phyloP scores from a whole-genome alignment of 2,329 filamentous ascomycete species.

The Teratosphaeria zuluensis region DNA sequence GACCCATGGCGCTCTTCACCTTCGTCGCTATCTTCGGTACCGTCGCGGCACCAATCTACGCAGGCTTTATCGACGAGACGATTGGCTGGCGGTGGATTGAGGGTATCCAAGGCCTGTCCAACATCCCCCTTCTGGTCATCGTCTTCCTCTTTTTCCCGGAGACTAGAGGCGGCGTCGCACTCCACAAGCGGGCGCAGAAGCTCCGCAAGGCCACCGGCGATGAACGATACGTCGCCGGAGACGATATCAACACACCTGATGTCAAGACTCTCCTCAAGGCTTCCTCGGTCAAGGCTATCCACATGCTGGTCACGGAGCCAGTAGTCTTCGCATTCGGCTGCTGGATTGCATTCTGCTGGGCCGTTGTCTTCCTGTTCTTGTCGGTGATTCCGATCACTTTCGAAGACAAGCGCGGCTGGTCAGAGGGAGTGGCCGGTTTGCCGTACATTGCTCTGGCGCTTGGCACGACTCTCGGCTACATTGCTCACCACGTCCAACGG shows the following conservation, averaged over 20 bases:
- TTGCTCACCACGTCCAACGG: slow-evolving; percentile 42
- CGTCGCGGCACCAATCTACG: slow-evolving; percentile 44
- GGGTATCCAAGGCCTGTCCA: slow-evolving; percentile 43
- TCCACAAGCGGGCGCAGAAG: slow-evolving; percentile 40
- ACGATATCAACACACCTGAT: slow-evolving; percentile 42
- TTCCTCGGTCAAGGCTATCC: slow-evolving; percentile 42
- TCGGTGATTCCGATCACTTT: slow-evolving; percentile 44
- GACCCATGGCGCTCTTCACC: slow-evolving; percentile 40
- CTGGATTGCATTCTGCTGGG: slow-evolving; percentile 46
- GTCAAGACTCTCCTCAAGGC: slow-evolving; percentile 38
- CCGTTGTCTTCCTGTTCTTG: slow-evolving; percentile 45
- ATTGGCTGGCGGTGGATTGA: slow-evolving; percentile 48
- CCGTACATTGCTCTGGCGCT: slow-evolving; percentile 44
- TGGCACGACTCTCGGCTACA: slow-evolving; percentile 40
- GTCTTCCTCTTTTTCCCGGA: slow-evolving; percentile 38
- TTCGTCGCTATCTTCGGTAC: slow-evolving; percentile 44
- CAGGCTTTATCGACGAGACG: slow-evolving; percentile 44
- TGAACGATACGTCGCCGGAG: slow-evolving; percentile 40
- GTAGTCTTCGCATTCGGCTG: slow-evolving; percentile 42
- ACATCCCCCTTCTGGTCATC: slow-evolving; percentile 39
- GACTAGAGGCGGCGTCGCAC: slow-evolving; percentile 38
- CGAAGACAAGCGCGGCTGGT: slow-evolving; percentile 43
- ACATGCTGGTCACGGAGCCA: slow-evolving; percentile 41
- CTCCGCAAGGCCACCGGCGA: slow-evolving; percentile 40
- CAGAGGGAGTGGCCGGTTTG: slow-evolving; percentile 39